Percentiles rank a stretch among this genome's conserved stretches.
Evolutionary conservation across 495 filamentous ascomycete genomes (phyloP).

Genomic region (Lasiosphaeriaceae sp.): DNA sequence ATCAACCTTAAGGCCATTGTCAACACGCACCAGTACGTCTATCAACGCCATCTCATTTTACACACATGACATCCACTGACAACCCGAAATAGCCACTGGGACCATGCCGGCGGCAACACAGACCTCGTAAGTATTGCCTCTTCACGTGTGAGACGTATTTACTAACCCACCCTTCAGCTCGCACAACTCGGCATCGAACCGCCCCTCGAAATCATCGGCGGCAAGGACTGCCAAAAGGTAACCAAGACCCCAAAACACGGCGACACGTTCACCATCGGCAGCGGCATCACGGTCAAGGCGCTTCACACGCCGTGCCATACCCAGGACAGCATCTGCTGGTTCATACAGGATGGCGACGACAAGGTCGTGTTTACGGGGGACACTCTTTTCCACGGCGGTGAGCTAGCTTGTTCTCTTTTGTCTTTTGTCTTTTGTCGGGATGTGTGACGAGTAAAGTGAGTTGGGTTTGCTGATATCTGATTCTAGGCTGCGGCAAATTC

Average conservation of each 20-base stretch:
- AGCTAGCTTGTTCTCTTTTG: slow-evolving; percentile 1
- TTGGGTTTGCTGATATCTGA: not conserved
- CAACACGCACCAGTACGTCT: slow-evolving; percentile 90
- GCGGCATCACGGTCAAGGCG: slow-evolving; percentile 74
- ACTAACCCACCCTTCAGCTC: slow-evolving; percentile 47
- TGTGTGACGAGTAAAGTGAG: not conserved
- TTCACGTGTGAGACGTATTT: not conserved
- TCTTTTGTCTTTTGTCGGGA: too few relatives aligned
- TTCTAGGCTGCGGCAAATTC: slow-evolving; percentile 85
- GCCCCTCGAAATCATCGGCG: slow-evolving; percentile 73
- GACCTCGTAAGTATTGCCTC: slow-evolving; percentile 57
- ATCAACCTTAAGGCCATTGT: slow-evolving; percentile 87
- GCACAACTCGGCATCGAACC: slow-evolving; percentile 49
- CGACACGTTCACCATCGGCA: slow-evolving; percentile 77
- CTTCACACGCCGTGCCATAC: slow-evolving; percentile 96
- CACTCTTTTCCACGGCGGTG: slow-evolving; percentile 91
- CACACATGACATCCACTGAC: not conserved
- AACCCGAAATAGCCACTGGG: slow-evolving; percentile 65
- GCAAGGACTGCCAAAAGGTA: slow-evolving; percentile 78
- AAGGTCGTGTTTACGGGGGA: slow-evolving; percentile 92
- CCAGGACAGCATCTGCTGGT: slow-evolving; percentile 93
- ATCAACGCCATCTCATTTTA: not conserved
- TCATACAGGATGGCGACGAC: slow-evolving; percentile 75
- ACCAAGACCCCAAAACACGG: slow-evolving; percentile 69
- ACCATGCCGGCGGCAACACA: slow-evolving; percentile 90